A percentile compares a stretch with the other conserved stretches of the same genome.
Evolutionary conservation across 2,329 filamentous ascomycete species (phyloP).

Genomic region (Diplodia sapinea): DNA sequence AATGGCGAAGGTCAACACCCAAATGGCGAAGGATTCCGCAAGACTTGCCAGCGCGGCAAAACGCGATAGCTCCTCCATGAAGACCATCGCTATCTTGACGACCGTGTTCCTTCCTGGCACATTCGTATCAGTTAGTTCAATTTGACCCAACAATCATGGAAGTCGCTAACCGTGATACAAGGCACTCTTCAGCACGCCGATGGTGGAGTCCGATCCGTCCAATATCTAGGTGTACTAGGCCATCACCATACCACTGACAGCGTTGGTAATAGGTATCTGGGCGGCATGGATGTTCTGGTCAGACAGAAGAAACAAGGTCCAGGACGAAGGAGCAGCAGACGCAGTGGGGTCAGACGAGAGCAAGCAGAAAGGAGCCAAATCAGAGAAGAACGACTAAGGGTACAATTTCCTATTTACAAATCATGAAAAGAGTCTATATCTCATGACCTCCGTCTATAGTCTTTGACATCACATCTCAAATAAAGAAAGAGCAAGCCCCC

Average conservation of each 20-base stretch:
- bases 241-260: neutral
- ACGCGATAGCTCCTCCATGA: conserved; percentile 47
- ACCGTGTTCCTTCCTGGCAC: conserved; percentile 51
- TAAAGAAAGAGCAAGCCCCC: no score
- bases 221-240: conserved; percentile 1
- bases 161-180: neutral
- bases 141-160: fast-evolving
- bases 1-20: neutral
- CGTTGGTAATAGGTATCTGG: neutral
- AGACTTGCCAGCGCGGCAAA: conserved; percentile 35
- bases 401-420: neutral
- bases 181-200: neutral
- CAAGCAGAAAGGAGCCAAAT: neutral
- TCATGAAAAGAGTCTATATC: neutral
- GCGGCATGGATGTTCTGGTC: neutral
- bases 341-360: neutral
- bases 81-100: conserved; percentile 49
- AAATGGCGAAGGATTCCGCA: neutral
- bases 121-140: conserved; percentile 38
- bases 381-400: neutral
- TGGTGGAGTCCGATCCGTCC: neutral
- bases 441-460: no score
- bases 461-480: no score
- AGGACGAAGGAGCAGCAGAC: neutral
- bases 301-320: neutral